Base-by-base conservation (phyloP, 768 basidiomycete species). In the Lyophyllum decastes region DNA sequence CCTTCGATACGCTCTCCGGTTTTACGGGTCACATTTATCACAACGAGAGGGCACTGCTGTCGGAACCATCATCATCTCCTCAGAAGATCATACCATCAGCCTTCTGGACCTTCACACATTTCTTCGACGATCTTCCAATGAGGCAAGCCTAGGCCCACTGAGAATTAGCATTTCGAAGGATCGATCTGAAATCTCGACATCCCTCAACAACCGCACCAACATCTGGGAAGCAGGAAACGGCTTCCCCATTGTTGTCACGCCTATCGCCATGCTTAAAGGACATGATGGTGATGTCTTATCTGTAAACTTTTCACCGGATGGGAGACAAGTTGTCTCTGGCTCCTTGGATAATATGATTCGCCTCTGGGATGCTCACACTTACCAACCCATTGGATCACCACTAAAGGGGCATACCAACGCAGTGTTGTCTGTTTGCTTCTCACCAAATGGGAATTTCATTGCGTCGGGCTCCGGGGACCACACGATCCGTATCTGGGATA, bases 301-400 rank as follows among this genome's bases (percentile, higher is more conserved):
- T 26, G 61, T 67, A 30, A 41, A 48, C 5, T 62, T 62, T 44
- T 66, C 66, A 19, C 63, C 67, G 5, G 64, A 66, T 63, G 64
- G 67, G 7, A 57, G 19, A 11, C 24, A 25, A 16, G 45, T 70
- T 49, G 62, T 54, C 7, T 62, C 67, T 24, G 63, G 64, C 11
- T 67, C 67, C 9, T 1, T 19, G 0, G 66, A 68, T 48, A 52
- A 25, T 0, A 64, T 59, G 6, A 47, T 69, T 11, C 21, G 25
- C 2, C n/a, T 64, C 12, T 70, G 69, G 69, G 56, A 67, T 55
- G 27, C 40, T 12, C 6, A n/a, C 22, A 44, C 59, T 21, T 51
- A 30, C 1, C 14, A 22, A 16, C 55, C 19, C 17, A 49, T 58
- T 43, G 27, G n/a, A n/a, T n/a, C 17, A 2, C 1, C 14, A 12